Conservation (phyloP, 371 early-diverging fungal genomes). For the Mortierella sp. region DNA sequence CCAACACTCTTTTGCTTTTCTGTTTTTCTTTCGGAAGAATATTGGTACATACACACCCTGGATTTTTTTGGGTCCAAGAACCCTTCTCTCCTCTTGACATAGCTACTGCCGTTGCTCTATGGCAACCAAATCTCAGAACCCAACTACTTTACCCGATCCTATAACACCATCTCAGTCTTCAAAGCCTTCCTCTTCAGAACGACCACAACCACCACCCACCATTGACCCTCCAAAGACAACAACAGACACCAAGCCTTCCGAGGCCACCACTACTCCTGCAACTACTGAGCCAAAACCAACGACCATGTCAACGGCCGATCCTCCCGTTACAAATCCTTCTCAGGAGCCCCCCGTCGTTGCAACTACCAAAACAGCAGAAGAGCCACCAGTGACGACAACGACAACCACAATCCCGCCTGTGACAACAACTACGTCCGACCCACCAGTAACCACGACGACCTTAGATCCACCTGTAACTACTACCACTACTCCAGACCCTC, state of each 20-base stretch:
- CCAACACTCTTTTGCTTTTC: background rate
- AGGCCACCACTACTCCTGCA: background rate
- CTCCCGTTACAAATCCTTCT: background rate
- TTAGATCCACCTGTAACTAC: background rate
- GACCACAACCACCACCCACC: background rate
- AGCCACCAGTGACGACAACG: background rate
- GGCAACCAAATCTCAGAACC: background rate
- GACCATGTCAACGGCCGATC: background rate
- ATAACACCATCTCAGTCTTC: background rate
- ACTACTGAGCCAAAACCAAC: background rate
- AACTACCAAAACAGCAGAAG: background rate
- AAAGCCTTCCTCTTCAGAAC: background rate
- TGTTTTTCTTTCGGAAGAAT: background rate
- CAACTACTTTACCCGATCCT: background rate
- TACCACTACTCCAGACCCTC: background rate
- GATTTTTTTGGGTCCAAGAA: background rate
- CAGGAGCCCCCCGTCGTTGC: background rate
- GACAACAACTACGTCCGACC: slow-evolving; percentile 11
- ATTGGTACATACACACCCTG: background rate
- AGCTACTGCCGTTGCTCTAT: background rate
- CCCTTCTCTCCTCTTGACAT: background rate
- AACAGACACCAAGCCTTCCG: background rate
- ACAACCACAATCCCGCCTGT: slow-evolving; percentile 11
- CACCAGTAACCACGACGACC: slow-evolving; percentile 2
- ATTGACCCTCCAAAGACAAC: background rate